Evolutionary conservation across 2,329 filamentous ascomycete species (phyloP).

Genomic region (Ustulina deusta): DNA sequence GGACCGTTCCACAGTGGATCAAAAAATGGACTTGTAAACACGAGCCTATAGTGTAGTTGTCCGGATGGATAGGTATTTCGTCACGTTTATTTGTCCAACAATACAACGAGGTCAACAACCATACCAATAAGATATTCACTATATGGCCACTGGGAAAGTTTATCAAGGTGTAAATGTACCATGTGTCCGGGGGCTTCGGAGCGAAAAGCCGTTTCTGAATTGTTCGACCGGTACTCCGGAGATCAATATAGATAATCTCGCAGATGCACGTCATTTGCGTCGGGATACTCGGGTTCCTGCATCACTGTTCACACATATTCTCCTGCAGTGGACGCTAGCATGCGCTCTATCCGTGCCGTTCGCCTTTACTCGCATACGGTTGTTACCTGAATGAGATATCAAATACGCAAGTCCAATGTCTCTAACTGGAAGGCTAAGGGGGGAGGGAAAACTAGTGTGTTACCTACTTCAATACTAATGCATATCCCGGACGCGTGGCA

Average conservation of each 20-base stretch:
- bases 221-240: slow-evolving; percentile 3
- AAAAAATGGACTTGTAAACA: slow-evolving; percentile 3
- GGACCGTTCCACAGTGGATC: slow-evolving; percentile 13
- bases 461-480: slow-evolving; percentile 4
- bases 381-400: background rate
- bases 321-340: background rate
- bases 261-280: slow-evolving; percentile 19
- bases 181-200: slow-evolving; percentile 12
- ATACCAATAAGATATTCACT: slow-evolving; percentile 24
- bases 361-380: background rate
- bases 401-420: no score
- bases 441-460: background rate
- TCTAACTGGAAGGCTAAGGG: background rate
- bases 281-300: slow-evolving; percentile 25
- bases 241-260: slow-evolving; percentile 12
- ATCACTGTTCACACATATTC: background rate
- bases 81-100: background rate
- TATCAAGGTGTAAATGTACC: background rate
- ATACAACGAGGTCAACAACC: slow-evolving; percentile 8
- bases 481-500: slow-evolving; percentile 8
- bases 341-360: background rate
- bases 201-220: slow-evolving; percentile 18
- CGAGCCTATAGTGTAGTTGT: background rate
- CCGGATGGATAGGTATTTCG: background rate
- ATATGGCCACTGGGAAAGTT: slow-evolving; percentile 12